Conservation (phyloP, 2,329 filamentous ascomycete genomes). For the Aspergillus caelatus region DNA sequence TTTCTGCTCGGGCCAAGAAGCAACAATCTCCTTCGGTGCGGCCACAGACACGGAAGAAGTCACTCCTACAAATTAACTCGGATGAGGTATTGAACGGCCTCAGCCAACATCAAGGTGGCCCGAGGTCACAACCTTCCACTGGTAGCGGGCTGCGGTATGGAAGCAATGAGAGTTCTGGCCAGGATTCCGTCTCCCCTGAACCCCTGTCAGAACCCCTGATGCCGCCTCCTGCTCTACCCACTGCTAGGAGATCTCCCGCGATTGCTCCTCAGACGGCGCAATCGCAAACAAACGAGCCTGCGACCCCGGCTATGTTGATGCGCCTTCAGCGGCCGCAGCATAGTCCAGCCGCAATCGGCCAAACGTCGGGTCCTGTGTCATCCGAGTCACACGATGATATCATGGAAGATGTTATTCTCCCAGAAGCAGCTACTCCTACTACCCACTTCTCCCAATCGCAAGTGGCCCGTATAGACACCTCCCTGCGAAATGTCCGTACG, state of each 20-base stretch:
- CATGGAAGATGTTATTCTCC: conserved; percentile 71
- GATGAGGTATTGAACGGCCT: conserved; percentile 38
- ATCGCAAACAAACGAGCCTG: conserved; percentile 58
- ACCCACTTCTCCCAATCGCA: conserved; percentile 46
- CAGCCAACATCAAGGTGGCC: conserved; percentile 38
- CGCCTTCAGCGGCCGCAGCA: conserved; percentile 60
- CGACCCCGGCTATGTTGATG: conserved; percentile 88
- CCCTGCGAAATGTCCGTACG: conserved; percentile 27
- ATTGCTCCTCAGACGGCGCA: conserved; percentile 36
- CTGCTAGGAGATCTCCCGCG: conserved; percentile 44
- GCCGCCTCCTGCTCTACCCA: conserved; percentile 52
- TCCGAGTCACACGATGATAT: conserved; percentile 53
- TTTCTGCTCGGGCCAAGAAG: conserved; percentile 39
- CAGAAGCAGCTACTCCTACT: conserved; percentile 67
- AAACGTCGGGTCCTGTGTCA: conserved; percentile 39
- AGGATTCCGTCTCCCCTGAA: conserved; percentile 54
- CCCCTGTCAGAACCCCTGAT: conserved; percentile 54
- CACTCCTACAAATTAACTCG: conserved; percentile 32
- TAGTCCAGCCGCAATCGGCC: conserved; percentile 41
- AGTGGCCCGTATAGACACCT: conserved; percentile 55
- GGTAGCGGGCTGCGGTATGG: conserved; percentile 36
- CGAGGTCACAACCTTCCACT: conserved; percentile 28
- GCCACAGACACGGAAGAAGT: conserved; percentile 42
- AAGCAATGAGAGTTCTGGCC: conserved; percentile 49
- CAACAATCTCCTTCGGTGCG: conserved; percentile 50